Percentiles rank a stretch among this genome's conserved stretches.
These are phyloP conservation scores for Termitomyces heimii DNA, from an alignment of 768 basidiomycete species.

Conservation along the genomic window DNA sequence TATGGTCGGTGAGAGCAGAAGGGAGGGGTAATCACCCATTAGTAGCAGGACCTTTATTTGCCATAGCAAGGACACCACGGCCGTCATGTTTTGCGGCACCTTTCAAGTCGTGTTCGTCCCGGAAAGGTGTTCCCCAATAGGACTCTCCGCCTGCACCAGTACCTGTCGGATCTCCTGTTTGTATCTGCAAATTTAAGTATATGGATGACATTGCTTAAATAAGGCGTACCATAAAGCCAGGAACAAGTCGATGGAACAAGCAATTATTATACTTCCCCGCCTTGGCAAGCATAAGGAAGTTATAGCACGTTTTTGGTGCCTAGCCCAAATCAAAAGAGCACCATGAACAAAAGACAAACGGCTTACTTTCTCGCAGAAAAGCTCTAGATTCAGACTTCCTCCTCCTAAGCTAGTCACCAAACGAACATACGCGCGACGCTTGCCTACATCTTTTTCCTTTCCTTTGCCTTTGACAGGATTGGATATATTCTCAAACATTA, in stretches of 20 bases:
- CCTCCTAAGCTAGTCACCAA: conserved; percentile 90
- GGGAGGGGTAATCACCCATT: conserved; percentile 53
- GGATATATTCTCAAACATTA: conserved; percentile 95
- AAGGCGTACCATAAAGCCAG: conserved; percentile 82
- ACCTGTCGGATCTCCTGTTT: conserved; percentile 96
- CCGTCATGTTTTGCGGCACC: conserved; percentile 84
- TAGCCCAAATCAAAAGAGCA: conserved; percentile 21
- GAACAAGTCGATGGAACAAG: conserved; percentile 89
- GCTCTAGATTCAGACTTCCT: conserved; percentile 75
- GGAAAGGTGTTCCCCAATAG: conserved; percentile 93
- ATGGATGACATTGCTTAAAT: neutral
- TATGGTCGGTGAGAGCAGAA: neutral
- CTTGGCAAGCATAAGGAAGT: conserved; percentile 91
- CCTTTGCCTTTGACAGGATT: conserved; percentile 78
- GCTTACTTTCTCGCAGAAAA: conserved; percentile 82
- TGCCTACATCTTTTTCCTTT: conserved; percentile 91
- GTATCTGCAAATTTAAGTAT: conserved; percentile 50
- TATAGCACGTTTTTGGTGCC: conserved; percentile 99
- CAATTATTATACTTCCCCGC: conserved; percentile 87
- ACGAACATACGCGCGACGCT: conserved; percentile 91
- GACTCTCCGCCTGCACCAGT: conserved; percentile 92
- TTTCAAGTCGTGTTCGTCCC: conserved; percentile 88
- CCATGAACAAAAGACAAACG: neutral
- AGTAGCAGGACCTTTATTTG: conserved; percentile 87
- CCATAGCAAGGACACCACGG: conserved; percentile 89